Percentiles rank a stretch among this genome's conserved stretches.
These are phyloP conservation scores for Exobasidium cylindrosporum DNA, from an alignment of 1,284 basidiomycete genomes.

Conservation along the genomic window DNA sequence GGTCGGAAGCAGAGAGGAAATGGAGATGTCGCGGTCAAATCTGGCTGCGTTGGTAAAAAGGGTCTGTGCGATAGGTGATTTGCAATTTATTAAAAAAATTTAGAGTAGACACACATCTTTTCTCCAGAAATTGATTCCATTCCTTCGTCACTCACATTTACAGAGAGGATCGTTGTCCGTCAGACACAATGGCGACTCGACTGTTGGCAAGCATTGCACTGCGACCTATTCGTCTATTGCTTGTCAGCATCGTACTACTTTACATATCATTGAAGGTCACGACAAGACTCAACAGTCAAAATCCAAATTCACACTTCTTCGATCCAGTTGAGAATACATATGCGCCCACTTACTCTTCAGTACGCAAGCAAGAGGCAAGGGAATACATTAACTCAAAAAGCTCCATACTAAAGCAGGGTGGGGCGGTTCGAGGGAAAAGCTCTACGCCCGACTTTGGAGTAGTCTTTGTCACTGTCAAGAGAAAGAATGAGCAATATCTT, in stretches of 20 bases:
- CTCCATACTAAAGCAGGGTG: not conserved
- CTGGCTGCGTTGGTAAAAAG: too few relatives aligned
- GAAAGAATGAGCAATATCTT: constrained; percentile 1
- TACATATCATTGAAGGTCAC: not conserved
- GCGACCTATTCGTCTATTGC: not conserved
- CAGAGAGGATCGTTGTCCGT: not conserved
- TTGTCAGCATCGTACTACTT: not conserved
- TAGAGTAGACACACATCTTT: too few relatives aligned
- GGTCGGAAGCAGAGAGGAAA: too few relatives aligned
- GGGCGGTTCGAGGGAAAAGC: not conserved
- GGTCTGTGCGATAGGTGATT: too few relatives aligned
- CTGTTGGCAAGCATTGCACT: not conserved
- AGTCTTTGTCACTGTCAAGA: constrained; percentile 1
- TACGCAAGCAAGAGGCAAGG: not conserved
- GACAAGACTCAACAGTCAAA: not conserved
- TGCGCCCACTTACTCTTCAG: not conserved
- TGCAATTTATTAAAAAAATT: too few relatives aligned
- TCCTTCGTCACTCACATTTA: too few relatives aligned
- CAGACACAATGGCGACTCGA: not conserved
- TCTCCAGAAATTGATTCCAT: too few relatives aligned
- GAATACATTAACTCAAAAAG: not conserved
- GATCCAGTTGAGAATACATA: constrained; percentile 1
- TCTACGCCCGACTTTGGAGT: constrained; percentile 1
- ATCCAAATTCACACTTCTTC: constrained; percentile 12
- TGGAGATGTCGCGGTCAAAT: too few relatives aligned